Evolutionary conservation across 164 flowering plant genomes (phyloP), one percentile per base, ranked within the genome.

Genomic region (Chimonanthus praecox): DNA sequence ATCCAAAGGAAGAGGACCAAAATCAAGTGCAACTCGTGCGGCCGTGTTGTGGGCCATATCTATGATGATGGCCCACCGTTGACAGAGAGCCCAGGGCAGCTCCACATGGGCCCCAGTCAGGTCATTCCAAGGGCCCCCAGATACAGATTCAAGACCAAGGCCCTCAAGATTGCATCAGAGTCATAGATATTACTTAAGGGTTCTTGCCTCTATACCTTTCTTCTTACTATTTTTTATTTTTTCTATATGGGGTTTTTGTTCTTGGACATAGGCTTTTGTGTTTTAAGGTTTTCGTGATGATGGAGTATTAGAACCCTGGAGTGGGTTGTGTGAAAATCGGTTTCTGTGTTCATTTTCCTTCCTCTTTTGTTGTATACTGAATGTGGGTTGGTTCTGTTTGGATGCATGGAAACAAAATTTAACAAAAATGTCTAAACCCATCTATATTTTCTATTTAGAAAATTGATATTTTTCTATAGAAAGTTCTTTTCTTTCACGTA

Each of bases 51-150:
- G 45, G 98, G 99, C 1, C 78, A 90, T 76, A 82, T 95, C 47
- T 93, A 95, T 73, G 98, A 93, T 76, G 99, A 93, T 78, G 99
- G 99, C 0, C 95, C 94, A 54, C 97, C 99, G 3, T 70, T 87
- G 67, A 89, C 88, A 0, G 80, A 85, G 67, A 74, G 89, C 49
- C 82, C 90, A 7, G 97, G 99, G 9, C 98, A 92, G 84, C 80
- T 89, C 69, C 87, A 86, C 51, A 76, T 93, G 66, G 99, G 98
- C 0, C 99, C 99, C 6, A 93, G 98, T 67, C 99, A 95, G 80
- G 99, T 84, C 15, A 85, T 95, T 54, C 98, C 98, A 33, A 81
- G 99, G 72, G 87, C 87, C 70, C 90, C 99, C 3, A 84, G 99
- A 79, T 95, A 88, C 47, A 73, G 99, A 70, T 83, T 95, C 81